Conservation (phyloP, 768 basidiomycete species). For the Boletus huronensis region DNA sequence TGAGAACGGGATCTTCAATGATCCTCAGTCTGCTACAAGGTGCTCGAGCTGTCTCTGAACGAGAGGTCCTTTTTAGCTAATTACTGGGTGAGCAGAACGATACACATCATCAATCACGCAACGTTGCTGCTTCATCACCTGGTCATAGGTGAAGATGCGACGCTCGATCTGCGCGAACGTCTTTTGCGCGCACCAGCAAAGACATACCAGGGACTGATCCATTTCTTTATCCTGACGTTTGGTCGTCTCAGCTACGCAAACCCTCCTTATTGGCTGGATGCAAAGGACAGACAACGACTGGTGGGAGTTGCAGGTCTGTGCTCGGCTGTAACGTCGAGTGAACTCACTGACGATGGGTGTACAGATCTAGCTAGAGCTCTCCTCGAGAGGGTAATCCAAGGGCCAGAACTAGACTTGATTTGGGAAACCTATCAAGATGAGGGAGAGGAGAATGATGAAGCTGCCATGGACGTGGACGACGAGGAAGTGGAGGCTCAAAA, state of each 20-base stretch:
- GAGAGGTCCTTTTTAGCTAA: background rate
- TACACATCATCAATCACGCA: slow-evolving; percentile 50
- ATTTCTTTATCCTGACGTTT: slow-evolving; percentile 74
- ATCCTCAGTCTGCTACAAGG: slow-evolving; percentile 32
- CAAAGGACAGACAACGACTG: slow-evolving; percentile 38
- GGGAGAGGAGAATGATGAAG: slow-evolving; percentile 37
- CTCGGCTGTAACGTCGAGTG: background rate
- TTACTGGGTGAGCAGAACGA: slow-evolving; percentile 36
- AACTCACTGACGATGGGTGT: slow-evolving; percentile 4
- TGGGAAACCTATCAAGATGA: slow-evolving; percentile 59
- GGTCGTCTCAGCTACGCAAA: slow-evolving; percentile 72
- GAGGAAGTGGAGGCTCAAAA: slow-evolving; percentile 45
- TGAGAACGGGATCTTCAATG: slow-evolving; percentile 46
- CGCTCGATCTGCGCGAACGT: slow-evolving; percentile 53
- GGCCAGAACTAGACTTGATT: slow-evolving; percentile 64
- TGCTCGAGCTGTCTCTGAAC: background rate
- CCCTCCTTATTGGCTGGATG: slow-evolving; percentile 56
- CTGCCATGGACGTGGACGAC: slow-evolving; percentile 50
- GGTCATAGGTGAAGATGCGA: slow-evolving; percentile 46
- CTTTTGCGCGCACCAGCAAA: slow-evolving; percentile 53
- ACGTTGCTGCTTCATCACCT: slow-evolving; percentile 62
- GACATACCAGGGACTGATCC: slow-evolving; percentile 57
- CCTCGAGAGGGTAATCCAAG: slow-evolving; percentile 65
- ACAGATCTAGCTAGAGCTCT: slow-evolving; percentile 59
- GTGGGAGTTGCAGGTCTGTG: slow-evolving; percentile 47